Evolutionary conservation across 495 filamentous ascomycete genomes (phyloP), one percentile per base, ranked within the genome.

Genomic region (Lepraria neglecta): DNA sequence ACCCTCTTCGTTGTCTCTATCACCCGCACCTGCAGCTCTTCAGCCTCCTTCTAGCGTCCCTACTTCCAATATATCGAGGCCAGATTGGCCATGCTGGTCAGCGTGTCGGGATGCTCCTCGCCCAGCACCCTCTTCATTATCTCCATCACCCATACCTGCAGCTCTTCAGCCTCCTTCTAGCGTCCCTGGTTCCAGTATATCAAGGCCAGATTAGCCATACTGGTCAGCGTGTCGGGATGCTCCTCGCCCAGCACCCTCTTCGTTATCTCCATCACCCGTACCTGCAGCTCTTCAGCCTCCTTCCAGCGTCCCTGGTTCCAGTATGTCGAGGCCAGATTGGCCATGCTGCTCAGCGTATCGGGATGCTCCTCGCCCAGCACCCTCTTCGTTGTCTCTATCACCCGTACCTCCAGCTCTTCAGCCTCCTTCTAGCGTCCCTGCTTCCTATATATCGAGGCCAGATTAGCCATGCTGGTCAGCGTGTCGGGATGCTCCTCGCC

Each of bases 161-260:
- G 24, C 24, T 24, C 24, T 24, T 24, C 2, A 24, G 24, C 24
- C 24, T 54, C 15, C 4, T 6, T n/a, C 50, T 12, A 54, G 0
- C 50, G 50, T 43, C 46, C 47, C 67, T 60, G 21, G 27, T 42
- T 11, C 24, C 24, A 1, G 9, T 21, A 45, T 2, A 45, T 67
- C 3, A 0, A 24, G 30, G 67, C 67, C 24, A 76, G 69, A 52
- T 68, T 71, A 56, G 17, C 27, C 67, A 72, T 76, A 51, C 64
- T 70, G 1, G 45, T 68, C 27, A 76, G 58, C 38, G 74, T 76
- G 52, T 70, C 46, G 19, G 68, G 74, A 64, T 76, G 70, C 27
- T 76, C 73, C n/a, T 43, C 64, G 24, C 24, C 24, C 24, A 24
- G 24, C 24, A 24, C 24, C 24, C 24, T 24, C 24, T 24, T 24